Evolutionary conservation across 192 early-diverging fungal species (phyloP).

Genomic region (Thamnidium elegans): DNA sequence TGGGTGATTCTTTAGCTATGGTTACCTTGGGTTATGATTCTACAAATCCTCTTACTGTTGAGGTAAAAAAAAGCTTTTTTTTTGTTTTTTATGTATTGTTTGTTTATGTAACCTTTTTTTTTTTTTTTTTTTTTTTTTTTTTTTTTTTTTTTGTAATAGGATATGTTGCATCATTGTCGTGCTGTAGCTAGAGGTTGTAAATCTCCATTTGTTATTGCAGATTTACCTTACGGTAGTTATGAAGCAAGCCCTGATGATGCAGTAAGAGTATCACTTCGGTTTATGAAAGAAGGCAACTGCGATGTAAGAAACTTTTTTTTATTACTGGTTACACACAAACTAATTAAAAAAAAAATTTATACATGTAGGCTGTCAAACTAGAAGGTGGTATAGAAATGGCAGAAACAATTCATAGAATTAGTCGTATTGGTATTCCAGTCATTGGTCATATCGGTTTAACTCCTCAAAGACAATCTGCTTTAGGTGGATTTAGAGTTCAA

Average conservation of each 20-base stretch:
- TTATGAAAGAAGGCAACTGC: conserved; percentile 85
- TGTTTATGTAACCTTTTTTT: neutral
- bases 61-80: conserved; percentile 49
- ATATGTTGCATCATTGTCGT: conserved; percentile 94
- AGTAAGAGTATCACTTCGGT: conserved; percentile 73
- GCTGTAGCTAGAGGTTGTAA: conserved; percentile 84
- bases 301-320: conserved; percentile 46
- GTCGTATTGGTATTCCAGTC: conserved; percentile 88
- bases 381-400: conserved; percentile 91
- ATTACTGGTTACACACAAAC: conserved; percentile 11
- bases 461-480: conserved; percentile 81
- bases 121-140: neutral
- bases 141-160: conserved; percentile 38
- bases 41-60: conserved; percentile 83
- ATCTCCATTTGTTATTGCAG: conserved; percentile 77
- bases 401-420: conserved; percentile 72
- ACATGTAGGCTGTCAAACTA: conserved; percentile 77
- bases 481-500: conserved; percentile 92
- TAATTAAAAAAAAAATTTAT: neutral
- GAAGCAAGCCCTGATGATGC: conserved; percentile 74
- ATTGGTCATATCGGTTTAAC: conserved; percentile 94
- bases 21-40: conserved; percentile 87
- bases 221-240: conserved; percentile 94
- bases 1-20: conserved; percentile 98
- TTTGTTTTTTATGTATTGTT: neutral